A percentile compares a stretch with the other conserved stretches of the same genome.
phyloP scores from a whole-genome alignment of 2,329 filamentous ascomycete species.

The Talaromyces sp. region DNA sequence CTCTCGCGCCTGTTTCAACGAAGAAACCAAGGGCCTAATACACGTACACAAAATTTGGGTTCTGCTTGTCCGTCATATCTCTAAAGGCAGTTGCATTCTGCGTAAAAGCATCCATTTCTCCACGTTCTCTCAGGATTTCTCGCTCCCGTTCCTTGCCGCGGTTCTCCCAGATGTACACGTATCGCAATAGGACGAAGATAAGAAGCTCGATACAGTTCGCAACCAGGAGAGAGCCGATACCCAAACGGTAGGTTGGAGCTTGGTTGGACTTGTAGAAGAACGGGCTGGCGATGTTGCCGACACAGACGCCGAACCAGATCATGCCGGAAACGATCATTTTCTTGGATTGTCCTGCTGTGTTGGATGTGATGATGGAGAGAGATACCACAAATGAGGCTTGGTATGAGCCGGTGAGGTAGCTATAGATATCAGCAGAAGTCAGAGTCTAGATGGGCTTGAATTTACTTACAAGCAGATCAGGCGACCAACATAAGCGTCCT shows the following conservation, averaged over 20 bases:
- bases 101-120: slow-evolving; percentile 17
- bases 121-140: not conserved
- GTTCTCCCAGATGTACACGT: slow-evolving; percentile 25
- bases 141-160: slow-evolving; percentile 16
- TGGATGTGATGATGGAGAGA: slow-evolving; percentile 32
- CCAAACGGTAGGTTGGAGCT: slow-evolving; percentile 28
- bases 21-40: slow-evolving; percentile 19
- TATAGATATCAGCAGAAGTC: slow-evolving; percentile 10
- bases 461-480: slow-evolving; percentile 25
- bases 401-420: slow-evolving; percentile 31
- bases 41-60: slow-evolving; percentile 38
- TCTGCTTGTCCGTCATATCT: slow-evolving; percentile 52
- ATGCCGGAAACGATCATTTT: slow-evolving; percentile 32
- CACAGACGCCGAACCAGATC: slow-evolving; percentile 30
- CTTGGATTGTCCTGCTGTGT: slow-evolving; percentile 34
- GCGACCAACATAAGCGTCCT: slow-evolving; percentile 23
- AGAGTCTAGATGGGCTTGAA: not conserved
- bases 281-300: slow-evolving; percentile 30
- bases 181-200: slow-evolving; percentile 22
- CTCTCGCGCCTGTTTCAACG: not conserved
- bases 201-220: slow-evolving; percentile 25
- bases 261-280: slow-evolving; percentile 32
- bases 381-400: slow-evolving; percentile 33
- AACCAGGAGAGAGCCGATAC: slow-evolving; percentile 30
- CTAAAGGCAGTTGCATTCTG: slow-evolving; percentile 47